Base-by-base conservation (phyloP, 2,329 filamentous ascomycete genomes). In the Claviceps africana region DNA sequence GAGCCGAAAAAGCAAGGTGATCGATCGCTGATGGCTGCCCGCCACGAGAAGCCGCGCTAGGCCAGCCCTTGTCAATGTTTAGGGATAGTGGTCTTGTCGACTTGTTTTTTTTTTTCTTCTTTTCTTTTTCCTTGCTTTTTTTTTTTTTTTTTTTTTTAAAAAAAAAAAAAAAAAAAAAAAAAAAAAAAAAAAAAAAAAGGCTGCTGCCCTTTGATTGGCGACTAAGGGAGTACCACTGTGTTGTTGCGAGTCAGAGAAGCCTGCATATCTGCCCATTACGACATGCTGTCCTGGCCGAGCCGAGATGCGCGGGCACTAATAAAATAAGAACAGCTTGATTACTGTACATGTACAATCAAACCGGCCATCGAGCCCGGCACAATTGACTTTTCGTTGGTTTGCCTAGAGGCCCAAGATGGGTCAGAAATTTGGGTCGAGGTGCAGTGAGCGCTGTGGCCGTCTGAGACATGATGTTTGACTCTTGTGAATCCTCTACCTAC, bases 1-100 rank as follows among this genome's bases (percentile, higher is more conserved):
- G 19, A 50, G 37, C 7, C 28, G 22, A 48, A 51, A 55, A 55
- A 55, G 54, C 46, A 55, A 55, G 51, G 40, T 48, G 37, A 35
- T n/a, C n/a, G n/a, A n/a, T n/a, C n/a, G n/a, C n/a, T n/a, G n/a
- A n/a, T 46, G 47, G 44, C 44, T 46, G 21, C 31, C n/a, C 17
- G 33, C 44, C 47, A 52, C 35, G 44, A 40, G 30, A 45, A 35
- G 48, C 35, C 35, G 28, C 52, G 48, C 35, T 43, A 50, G 40
- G 28, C 44, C 30, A 31, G 10, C 44, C 42, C 28, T 48, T 31
- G 33, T 19, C 22, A 42, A 40, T 40, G 22, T n/a, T 33, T 42
- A 25, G 33, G 49, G 31, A 47, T 44, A 22, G 28, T 25, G 30
- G 21, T 15, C 30, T 35, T 15, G 40, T n/a, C n/a, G n/a, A 21